Evolutionary conservation across 768 basidiomycete species (phyloP).

Genomic region (Leccinum longicurvipes): DNA sequence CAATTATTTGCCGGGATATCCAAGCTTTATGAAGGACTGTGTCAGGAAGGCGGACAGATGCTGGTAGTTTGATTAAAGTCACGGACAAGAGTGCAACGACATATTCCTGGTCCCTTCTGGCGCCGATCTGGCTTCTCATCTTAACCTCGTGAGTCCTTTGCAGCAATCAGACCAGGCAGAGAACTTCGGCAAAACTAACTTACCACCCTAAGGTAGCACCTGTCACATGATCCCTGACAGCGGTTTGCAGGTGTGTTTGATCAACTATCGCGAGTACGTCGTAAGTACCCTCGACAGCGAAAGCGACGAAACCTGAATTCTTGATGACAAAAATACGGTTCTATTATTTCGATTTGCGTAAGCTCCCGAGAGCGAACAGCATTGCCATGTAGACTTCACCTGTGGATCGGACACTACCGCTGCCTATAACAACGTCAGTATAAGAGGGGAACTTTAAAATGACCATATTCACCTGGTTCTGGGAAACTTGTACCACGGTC

Average conservation of each 20-base stretch:
- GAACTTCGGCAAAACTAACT: constrained; percentile 4
- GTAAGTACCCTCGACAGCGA: constrained; percentile 75
- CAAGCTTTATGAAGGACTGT: constrained; percentile 41
- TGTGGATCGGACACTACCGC: constrained; percentile 76
- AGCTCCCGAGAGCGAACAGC: background rate
- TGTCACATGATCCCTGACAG: constrained; percentile 62
- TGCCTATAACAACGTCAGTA: constrained; percentile 29
- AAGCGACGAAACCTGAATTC: constrained; percentile 75
- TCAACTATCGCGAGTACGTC: constrained; percentile 77
- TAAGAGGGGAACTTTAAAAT: background rate
- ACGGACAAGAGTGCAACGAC: constrained; percentile 76
- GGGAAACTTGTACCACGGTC: constrained; percentile 83
- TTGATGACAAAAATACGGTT: constrained; percentile 80
- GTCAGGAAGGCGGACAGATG: background rate
- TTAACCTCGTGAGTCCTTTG: constrained; percentile 67
- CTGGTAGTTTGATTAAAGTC: background rate
- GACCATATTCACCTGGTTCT: constrained; percentile 54
- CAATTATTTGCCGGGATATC: constrained; percentile 87
- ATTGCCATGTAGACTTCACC: constrained; percentile 20
- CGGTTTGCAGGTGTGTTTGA: constrained; percentile 69
- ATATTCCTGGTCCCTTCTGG: constrained; percentile 52
- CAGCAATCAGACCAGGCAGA: background rate
- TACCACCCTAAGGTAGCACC: constrained; percentile 58
- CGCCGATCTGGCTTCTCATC: constrained; percentile 60
- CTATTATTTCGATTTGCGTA: constrained; percentile 15